Evolutionary conservation across 2,329 filamentous ascomycete genomes (phyloP), one percentile per base, ranked within the genome.

Genomic region (Fusarium begoniae): DNA sequence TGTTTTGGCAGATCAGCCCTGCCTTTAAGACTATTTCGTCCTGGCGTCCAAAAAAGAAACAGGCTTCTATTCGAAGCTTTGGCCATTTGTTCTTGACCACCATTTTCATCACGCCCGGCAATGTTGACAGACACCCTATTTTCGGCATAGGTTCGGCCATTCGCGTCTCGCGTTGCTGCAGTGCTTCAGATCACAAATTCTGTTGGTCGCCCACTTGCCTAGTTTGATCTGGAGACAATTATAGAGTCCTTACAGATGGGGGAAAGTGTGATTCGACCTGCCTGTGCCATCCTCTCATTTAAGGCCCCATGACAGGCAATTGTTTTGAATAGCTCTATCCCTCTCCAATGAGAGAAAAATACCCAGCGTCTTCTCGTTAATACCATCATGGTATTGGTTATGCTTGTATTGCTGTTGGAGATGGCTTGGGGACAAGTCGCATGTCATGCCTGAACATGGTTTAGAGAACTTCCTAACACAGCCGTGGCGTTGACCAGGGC

Each of bases 1-100:
- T 68, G 65, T 56, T 74, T 70, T 67, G 66, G 69, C 53, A 73
- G 58, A 63, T 68, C 56, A 45, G 69, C 53, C 54, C 64, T 70
- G 44, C 57, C 41, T 48, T 47, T 38, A 41, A 48, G 50, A 63
- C 72, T 67, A 32, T 63, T 70, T 55, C 72, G 32, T 62, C 43
- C 55, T 70, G 65, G 48, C 41, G 41, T 67, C 35, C 35, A 53
- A 63, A 72, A 72, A 38, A 73, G 58, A 72, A 61, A 62, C 53
- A 61, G 50, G 44, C 40, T 30, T 43, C 61, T 53, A 37, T 64
- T 69, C 56, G 38, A 66, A 76, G 75, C 75, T 74, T 55, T 66
- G 73, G 37, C 75, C 69, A 73, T 64, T 72, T 75, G 66, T 73
- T 77, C 73, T 53, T 66, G 45, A 35, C 55, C 62, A 47, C 43